Conservation (phyloP, 2,329 filamentous ascomycete species). For the Paracoccidioides lutzii region DNA sequence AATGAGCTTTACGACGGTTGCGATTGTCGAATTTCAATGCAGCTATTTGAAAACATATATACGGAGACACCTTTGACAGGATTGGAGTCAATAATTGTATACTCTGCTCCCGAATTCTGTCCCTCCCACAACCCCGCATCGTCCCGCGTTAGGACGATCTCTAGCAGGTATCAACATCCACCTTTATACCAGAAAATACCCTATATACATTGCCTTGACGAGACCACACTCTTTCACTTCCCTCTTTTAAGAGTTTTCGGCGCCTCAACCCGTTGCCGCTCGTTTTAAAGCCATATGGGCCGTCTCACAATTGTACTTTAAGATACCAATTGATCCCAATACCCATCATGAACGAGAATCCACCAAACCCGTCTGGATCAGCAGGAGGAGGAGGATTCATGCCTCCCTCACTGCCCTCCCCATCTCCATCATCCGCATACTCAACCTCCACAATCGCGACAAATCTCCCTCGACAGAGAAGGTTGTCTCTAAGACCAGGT, state of each 20-base stretch:
- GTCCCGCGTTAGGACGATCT: too few relatives aligned
- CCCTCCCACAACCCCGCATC: too few relatives aligned
- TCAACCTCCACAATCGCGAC: slow-evolving; percentile 32
- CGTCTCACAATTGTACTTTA: too few relatives aligned
- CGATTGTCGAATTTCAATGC: background rate
- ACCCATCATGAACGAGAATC: background rate
- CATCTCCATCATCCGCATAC: slow-evolving; percentile 38
- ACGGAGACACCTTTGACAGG: too few relatives aligned
- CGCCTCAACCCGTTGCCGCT: background rate
- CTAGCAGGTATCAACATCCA: too few relatives aligned
- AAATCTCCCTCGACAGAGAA: slow-evolving; percentile 40
- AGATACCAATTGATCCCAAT: background rate
- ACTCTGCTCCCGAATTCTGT: too few relatives aligned
- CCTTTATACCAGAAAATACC: too few relatives aligned
- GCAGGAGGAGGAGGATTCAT: slow-evolving; percentile 30
- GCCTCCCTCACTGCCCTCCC: slow-evolving; percentile 28
- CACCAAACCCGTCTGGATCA: slow-evolving; percentile 4
- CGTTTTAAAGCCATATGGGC: background rate
- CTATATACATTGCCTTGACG: too few relatives aligned
- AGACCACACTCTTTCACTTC: background rate
- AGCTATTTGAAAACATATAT: too few relatives aligned
- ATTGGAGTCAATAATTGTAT: too few relatives aligned
- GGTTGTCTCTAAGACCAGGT: slow-evolving; percentile 41
- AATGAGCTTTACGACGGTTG: background rate
- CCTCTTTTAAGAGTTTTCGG: background rate